Conservation (phyloP, 352 stramenopile species). For the Globisporangium nagaii region DNA sequence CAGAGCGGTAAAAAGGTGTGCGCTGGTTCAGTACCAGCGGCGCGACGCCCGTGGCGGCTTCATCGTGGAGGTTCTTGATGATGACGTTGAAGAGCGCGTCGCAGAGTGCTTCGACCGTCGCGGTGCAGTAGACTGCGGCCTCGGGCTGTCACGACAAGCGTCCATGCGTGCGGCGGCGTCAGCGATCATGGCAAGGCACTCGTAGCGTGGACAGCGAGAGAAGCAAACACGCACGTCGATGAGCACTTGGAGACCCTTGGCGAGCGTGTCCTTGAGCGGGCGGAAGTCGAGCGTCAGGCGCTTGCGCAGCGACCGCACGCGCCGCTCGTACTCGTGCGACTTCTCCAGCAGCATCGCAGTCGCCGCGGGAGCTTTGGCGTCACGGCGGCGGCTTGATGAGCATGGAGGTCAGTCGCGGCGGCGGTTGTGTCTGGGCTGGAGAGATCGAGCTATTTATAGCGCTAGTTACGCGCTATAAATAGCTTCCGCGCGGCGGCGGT, state of each 20-base stretch:
- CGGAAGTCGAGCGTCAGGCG: conserved; percentile 53
- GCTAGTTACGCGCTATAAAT: too few species aligned
- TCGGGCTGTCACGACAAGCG: conserved; percentile 33
- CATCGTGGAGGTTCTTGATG: conserved; percentile 35
- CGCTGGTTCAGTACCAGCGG: conserved; percentile 15
- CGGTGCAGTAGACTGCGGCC: conserved; percentile 44
- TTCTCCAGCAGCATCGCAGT: conserved; percentile 19
- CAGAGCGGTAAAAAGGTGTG: not conserved
- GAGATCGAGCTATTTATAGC: not conserved
- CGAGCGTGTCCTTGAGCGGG: conserved; percentile 39
- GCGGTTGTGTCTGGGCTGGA: not conserved
- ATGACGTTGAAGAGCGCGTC: conserved; percentile 42
- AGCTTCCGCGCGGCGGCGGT: too few species aligned
- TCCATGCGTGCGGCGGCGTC: too few species aligned
- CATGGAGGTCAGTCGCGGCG: too few species aligned
- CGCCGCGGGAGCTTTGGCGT: not conserved
- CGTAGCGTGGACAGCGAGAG: too few species aligned
- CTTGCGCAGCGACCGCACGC: conserved; percentile 38
- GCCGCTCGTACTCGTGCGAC: conserved; percentile 31
- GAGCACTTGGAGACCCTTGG: conserved; percentile 37
- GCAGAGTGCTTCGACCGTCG: conserved; percentile 48
- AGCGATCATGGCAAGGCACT: too few species aligned
- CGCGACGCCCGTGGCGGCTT: conserved; percentile 17
- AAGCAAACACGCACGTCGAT: conserved; percentile 28
- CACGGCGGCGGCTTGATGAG: not conserved